Evolutionary conservation across 129 eudicot species (phyloP), one percentile per base, ranked within the genome.

Genomic region (Kitagawia praeruptora): DNA sequence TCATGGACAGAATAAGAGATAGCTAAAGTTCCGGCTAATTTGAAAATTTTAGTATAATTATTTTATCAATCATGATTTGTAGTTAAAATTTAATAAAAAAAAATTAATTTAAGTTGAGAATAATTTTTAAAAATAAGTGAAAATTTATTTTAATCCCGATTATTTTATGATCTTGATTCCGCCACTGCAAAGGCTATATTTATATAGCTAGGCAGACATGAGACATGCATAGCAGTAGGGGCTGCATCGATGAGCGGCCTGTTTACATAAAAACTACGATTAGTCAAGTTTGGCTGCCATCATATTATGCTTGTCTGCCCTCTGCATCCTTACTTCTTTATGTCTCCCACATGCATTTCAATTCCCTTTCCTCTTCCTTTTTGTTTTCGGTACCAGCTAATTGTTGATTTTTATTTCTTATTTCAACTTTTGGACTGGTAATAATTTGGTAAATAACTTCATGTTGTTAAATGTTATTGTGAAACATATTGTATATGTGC

Each of bases 321-420:
- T 15, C 61, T 58, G 67, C 31, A 23, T 58, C 5, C n/a, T 58
- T n/a, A 58, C 67, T n/a, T 58, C 67, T 8, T 23, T 58, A n/a
- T 58, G 67, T 58, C 67, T n/a, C 67, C 67, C 67, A 58, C 67
- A n/a, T 58, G 67, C 67, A 58, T 0, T n/a, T 58, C 67, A 58
- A 9, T 58, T 12, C 67, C 28, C 64, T 3, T 15, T 34, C 37
- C 37, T 34, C 37, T 34, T 34, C 37, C 37, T 34, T 34, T 34
- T 34, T 34, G 37, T 34, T 34, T 34, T 34, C 37, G 37, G 37
- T 34, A 34, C 37, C 1, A 34, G 37, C 37, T 34, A 34, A 1
- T 34, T 34, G 1, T 34, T 34, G 0, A 34, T 34, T 34, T 34
- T 34, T 34, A 0, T 0, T 34, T 34, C 37, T 34, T 34, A 34